These are phyloP conservation scores for Zymoseptoria brevis DNA, from an alignment of 2,329 filamentous ascomycete species.

Conservation along the genomic window DNA sequence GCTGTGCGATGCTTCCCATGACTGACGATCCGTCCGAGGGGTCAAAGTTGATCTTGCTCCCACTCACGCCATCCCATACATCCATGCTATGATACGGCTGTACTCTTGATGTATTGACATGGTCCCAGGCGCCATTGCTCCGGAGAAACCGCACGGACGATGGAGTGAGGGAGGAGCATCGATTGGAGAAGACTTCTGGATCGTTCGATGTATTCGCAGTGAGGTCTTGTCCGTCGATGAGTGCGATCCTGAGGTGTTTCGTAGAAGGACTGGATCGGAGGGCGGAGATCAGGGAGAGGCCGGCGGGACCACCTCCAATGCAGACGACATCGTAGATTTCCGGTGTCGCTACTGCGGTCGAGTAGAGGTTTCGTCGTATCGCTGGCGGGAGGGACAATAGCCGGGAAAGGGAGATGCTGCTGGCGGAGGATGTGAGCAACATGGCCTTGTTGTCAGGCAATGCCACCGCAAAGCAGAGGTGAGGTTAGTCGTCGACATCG, in stretches of 20 bases:
- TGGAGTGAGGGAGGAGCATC: slow-evolving; percentile 90
- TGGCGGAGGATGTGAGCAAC: slow-evolving; percentile 1
- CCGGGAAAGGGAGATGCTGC: slow-evolving; percentile 8
- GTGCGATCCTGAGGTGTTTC: slow-evolving; percentile 69
- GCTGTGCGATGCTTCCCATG: slow-evolving; percentile 21
- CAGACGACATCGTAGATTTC: slow-evolving; percentile 57
- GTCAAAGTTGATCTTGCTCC: slow-evolving; percentile 74
- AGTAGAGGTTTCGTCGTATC: slow-evolving; percentile 21
- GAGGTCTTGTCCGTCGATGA: slow-evolving; percentile 85
- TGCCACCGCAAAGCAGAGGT: neutral
- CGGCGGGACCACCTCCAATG: slow-evolving; percentile 20
- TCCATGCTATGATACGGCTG: slow-evolving; percentile 95
- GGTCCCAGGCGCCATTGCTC: slow-evolving; percentile 75
- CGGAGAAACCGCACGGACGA: slow-evolving; percentile 72
- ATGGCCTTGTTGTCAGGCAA: slow-evolving; percentile 5
- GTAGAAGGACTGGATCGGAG: slow-evolving; percentile 39
- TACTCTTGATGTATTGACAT: slow-evolving; percentile 63
- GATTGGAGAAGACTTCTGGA: slow-evolving; percentile 73
- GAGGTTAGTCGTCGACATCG: neutral
- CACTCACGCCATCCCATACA: slow-evolving; percentile 92
- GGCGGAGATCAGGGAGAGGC: slow-evolving; percentile 23
- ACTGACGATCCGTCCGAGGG: slow-evolving; percentile 19
- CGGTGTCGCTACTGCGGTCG: slow-evolving; percentile 30
- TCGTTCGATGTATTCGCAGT: slow-evolving; percentile 59
- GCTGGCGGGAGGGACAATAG: slow-evolving; percentile 23